Base-by-base conservation (phyloP, 176 grass and related monocot genomes). In the Coix lacrymajobi region DNA sequence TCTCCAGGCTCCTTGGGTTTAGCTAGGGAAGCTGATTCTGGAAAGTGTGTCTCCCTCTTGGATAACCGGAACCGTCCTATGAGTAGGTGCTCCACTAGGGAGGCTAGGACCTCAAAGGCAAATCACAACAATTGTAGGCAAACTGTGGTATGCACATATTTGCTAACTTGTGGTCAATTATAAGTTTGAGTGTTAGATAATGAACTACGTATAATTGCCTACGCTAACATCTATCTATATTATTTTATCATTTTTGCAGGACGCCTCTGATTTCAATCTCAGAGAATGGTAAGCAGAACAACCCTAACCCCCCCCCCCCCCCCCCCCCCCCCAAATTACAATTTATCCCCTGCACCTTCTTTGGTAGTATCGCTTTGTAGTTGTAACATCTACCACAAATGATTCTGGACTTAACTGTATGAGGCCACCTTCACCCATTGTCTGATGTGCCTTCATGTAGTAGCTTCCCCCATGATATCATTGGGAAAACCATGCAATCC, bases 221-320 rank as follows among this genome's bases (percentile, higher is more conserved):
- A n/a, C 58, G 60, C 66, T 29, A 65, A 61, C 17, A 74, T 79
- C 79, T 61, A 30, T 73, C 31, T 60, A 7, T 14, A 54, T 54
- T 52, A 2, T 61, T 75, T 81, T 62, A 38, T 30, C 30, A 10
- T 71, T 87, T 67, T 83, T 84, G 43, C 85, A 97, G 91, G 94
- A 83, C 25, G 37, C 49, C 40, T 61, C 67, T 7, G 83, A 85
- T 15, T 85, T 73, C 62, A 49, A n/a, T 82, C 84, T 76, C 22
- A 89, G 80, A 93, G 75, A 93, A 69, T 81, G 87, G 94, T 97
- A 88, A 93, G 91, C 48, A 77, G 25, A 72, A 12, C 33, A 69
- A 22, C 17, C 20, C 20, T 22, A 10, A 0, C 54, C 22, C 56
- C 5, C 8, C 22, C 22, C 22, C 0, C 52, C 48, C 17, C 41